These are phyloP conservation scores for Gentiana straminea DNA, from an alignment of 257 asterid species.

Conservation along the genomic window DNA sequence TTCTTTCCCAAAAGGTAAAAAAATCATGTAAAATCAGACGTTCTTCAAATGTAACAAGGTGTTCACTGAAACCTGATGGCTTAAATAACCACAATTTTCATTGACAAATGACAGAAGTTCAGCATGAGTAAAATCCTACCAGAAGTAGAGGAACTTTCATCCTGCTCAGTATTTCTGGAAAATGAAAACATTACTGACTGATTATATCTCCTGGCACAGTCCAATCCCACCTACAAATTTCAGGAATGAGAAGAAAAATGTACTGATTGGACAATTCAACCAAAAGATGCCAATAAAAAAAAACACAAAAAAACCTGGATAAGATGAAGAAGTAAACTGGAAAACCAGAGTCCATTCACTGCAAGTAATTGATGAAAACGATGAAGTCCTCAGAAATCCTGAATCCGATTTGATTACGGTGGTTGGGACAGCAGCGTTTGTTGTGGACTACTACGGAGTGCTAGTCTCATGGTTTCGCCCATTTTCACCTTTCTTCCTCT, in stretches of 20 bases:
- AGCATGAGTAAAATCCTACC: slow-evolving; percentile 16
- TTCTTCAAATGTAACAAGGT: neutral
- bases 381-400: slow-evolving; percentile 25
- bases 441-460: slow-evolving; percentile 29
- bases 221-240: slow-evolving; percentile 32
- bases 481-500: neutral
- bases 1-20: neutral
- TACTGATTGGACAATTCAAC: neutral
- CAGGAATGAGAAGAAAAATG: neutral
- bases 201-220: slow-evolving; percentile 19
- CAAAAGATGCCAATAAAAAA: neutral
- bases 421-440: slow-evolving; percentile 19
- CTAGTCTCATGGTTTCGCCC: slow-evolving; percentile 41
- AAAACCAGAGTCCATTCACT: slow-evolving; percentile 29
- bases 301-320: slow-evolving; percentile 23
- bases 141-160: slow-evolving; percentile 45
- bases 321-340: slow-evolving; percentile 27
- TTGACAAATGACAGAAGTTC: neutral
- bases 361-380: slow-evolving; percentile 12
- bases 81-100: no score
- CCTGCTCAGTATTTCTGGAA: slow-evolving; percentile 54
- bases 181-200: slow-evolving; percentile 21
- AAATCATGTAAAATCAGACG: neutral
- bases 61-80: neutral
- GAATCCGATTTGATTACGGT: slow-evolving; percentile 23